These are phyloP conservation scores for Crinitomyces ghanaensis DNA, from an alignment of 805 yeast species.

Conservation along the genomic window DNA sequence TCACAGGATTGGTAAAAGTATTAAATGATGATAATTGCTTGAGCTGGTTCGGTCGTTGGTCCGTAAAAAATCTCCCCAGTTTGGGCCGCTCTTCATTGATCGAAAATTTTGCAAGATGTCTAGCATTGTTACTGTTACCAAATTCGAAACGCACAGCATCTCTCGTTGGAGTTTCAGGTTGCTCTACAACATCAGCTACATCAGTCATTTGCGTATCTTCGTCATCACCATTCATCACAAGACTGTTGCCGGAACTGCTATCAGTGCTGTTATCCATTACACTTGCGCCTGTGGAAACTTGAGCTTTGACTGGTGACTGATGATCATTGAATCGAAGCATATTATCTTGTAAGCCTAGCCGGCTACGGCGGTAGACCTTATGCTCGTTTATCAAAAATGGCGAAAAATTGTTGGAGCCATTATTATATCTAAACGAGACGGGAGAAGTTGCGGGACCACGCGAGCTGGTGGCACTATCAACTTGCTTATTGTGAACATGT, in stretches of 20 bases:
- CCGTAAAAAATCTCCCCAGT: no score
- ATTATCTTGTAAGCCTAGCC: constrained; percentile 14
- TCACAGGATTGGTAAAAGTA: no score
- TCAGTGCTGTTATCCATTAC: constrained; percentile 3
- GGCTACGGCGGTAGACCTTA: no score
- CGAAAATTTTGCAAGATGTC: no score
- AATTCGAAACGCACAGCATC: no score
- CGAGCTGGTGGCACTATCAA: constrained; percentile 6
- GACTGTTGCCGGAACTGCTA: constrained; percentile 7
- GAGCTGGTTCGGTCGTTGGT: no score
- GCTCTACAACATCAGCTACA: not conserved
- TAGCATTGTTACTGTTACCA: no score
- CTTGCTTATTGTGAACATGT: constrained; percentile 4
- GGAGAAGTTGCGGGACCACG: constrained; percentile 8
- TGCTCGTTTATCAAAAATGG: no score
- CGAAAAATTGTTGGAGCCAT: no score
- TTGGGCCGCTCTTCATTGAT: no score
- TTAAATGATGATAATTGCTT: no score
- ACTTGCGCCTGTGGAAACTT: not conserved
- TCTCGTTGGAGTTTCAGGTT: constrained; percentile 8
- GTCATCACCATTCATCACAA: no score
- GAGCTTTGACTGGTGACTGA: constrained; percentile 33
- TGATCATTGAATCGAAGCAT: constrained; percentile 6
- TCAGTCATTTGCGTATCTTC: constrained; percentile 6
- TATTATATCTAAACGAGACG: not conserved